These are phyloP conservation scores for Phytophthora rubi DNA, from an alignment of 352 stramenopile species.

Conservation along the genomic window DNA sequence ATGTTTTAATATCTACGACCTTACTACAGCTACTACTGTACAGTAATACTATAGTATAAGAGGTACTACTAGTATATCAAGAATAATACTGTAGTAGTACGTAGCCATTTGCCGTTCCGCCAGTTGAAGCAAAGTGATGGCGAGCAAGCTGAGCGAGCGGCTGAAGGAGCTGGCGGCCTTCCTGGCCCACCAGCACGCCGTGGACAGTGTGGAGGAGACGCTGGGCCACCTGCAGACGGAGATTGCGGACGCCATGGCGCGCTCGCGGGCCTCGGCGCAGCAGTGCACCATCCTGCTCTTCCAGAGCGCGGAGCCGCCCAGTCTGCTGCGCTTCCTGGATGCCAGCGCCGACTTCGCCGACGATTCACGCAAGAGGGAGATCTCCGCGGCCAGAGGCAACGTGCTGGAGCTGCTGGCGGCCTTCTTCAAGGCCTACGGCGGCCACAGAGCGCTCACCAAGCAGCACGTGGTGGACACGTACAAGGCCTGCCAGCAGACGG, in stretches of 20 bases:
- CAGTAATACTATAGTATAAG: no score
- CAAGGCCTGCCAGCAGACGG: constrained; percentile 57
- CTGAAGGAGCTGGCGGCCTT: constrained; percentile 70
- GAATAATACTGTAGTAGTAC: no score
- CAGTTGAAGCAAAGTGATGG: not conserved
- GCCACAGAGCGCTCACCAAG: constrained; percentile 51
- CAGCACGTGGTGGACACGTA: constrained; percentile 54
- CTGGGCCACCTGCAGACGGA: constrained; percentile 61
- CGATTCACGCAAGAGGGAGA: constrained; percentile 64
- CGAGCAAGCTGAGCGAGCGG: not conserved
- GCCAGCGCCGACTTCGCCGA: constrained; percentile 52
- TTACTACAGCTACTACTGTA: no score
- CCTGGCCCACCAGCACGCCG: constrained; percentile 60
- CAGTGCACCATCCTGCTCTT: constrained; percentile 74
- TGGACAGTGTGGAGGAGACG: constrained; percentile 73
- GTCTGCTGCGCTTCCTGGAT: constrained; percentile 65
- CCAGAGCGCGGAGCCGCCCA: constrained; percentile 56
- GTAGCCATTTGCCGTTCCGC: not conserved
- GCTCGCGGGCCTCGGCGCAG: constrained; percentile 62
- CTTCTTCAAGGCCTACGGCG: constrained; percentile 63
- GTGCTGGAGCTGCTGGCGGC: constrained; percentile 57
- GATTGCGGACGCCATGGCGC: constrained; percentile 53
- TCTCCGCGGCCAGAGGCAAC: constrained; percentile 50
- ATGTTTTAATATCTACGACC: no score
- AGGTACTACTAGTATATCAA: no score